phyloP scores from a whole-genome alignment of 257 asterid genomes.

The Anisodus tanguticus region DNA sequence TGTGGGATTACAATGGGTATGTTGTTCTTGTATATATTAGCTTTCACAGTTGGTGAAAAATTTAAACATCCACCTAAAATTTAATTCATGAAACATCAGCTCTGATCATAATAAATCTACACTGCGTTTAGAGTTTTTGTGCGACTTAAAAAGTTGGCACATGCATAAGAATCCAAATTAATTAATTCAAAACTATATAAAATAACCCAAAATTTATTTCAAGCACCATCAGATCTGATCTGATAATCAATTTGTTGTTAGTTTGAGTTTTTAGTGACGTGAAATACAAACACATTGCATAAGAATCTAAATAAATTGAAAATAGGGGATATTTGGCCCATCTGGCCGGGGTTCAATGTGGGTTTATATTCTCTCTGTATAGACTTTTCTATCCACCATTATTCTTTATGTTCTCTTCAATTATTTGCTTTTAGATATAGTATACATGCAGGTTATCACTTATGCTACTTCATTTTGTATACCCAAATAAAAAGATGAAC shows the following conservation, averaged over 20 bases:
- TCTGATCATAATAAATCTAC: not conserved
- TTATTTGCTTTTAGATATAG: not conserved
- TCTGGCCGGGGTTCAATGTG: not conserved
- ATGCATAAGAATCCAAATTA: not conserved
- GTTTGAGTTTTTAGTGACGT: not conserved
- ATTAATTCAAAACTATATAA: not conserved
- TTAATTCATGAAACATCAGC: not conserved
- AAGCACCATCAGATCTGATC: not conserved
- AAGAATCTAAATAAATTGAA: not conserved
- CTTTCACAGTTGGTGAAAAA: no score
- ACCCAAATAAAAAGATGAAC: not conserved
- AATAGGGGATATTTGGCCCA: not conserved
- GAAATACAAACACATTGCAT: not conserved
- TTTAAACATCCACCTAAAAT: no score
- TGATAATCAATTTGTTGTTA: not conserved
- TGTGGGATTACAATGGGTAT: no score
- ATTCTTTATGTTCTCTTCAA: constrained; percentile 3
- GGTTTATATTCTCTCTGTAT: not conserved
- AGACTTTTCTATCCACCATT: not conserved
- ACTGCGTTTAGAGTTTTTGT: not conserved
- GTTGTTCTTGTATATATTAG: no score
- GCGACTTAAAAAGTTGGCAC: not conserved
- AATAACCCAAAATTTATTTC: not conserved
- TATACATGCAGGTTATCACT: not conserved
- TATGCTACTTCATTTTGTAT: not conserved